These are phyloP conservation scores for Chlamydomonas schloesseri DNA, from an alignment of 139 green algal species.

Conservation along the genomic window DNA sequence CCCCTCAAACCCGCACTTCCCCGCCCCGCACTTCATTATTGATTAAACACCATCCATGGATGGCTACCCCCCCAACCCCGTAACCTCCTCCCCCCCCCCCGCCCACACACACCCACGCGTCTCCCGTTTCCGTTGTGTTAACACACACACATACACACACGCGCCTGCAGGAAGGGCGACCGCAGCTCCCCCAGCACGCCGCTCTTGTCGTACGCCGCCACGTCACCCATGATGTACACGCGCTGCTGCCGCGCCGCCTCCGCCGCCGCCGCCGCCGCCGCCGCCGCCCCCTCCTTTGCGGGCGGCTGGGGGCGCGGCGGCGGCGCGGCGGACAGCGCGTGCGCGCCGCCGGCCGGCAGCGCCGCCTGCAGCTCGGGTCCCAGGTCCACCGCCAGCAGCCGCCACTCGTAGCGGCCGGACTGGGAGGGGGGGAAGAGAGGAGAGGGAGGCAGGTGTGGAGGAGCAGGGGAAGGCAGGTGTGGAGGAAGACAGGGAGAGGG, in stretches of 20 bases:
- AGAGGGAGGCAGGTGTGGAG: background rate
- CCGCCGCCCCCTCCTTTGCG: background rate
- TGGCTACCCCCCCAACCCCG: background rate
- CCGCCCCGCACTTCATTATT: no score
- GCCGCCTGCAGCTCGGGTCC: slow-evolving; percentile 45
- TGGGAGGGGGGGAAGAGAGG: background rate
- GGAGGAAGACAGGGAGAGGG: no score
- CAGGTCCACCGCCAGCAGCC: slow-evolving; percentile 73
- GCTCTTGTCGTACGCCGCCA: slow-evolving; percentile 65
- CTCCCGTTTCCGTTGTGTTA: no score
- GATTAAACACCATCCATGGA: no score
- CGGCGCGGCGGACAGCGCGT: slow-evolving; percentile 12
- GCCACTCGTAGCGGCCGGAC: slow-evolving; percentile 18
- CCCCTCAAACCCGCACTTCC: no score
- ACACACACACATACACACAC: background rate
- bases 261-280: background rate
- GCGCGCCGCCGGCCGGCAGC: slow-evolving; percentile 28
- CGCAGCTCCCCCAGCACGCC: slow-evolving; percentile 76
- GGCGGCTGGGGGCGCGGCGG: background rate
- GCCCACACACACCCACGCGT: background rate
- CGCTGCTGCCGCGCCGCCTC: slow-evolving; percentile 50
- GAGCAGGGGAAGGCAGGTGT: background rate
- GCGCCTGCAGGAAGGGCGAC: slow-evolving; percentile 75
- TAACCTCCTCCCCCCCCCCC: background rate
- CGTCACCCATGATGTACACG: slow-evolving; percentile 74